Evolutionary conservation across 2,329 filamentous ascomycete genomes (phyloP).

Genomic region (Cercospora sp.): DNA sequence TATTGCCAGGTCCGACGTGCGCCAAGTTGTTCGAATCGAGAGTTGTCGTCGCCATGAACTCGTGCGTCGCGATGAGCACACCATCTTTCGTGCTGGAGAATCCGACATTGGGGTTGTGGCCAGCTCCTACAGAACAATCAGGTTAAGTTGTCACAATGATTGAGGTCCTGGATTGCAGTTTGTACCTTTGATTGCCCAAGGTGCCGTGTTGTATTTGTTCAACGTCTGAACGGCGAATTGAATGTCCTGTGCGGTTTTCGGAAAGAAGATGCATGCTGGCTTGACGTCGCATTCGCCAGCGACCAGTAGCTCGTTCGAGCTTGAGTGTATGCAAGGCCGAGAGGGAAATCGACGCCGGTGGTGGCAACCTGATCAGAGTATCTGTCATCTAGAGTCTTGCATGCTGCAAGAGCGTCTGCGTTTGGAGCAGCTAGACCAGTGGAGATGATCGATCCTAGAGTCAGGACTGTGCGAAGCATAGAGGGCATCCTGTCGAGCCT

Average conservation of each 20-base stretch:
- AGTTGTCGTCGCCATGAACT: constrained; percentile 43
- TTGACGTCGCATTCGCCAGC: constrained; percentile 24
- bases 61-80: constrained; percentile 48
- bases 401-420: constrained; percentile 16
- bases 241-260: constrained; percentile 54
- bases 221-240: constrained; percentile 55
- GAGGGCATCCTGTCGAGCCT: not conserved
- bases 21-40: constrained; percentile 36
- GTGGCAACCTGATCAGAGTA: constrained; percentile 24
- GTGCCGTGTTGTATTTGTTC: constrained; percentile 48
- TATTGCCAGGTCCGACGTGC: constrained; percentile 30
- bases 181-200: constrained; percentile 55
- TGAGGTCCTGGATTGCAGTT: not conserved
- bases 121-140: constrained; percentile 40
- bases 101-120: constrained; percentile 51
- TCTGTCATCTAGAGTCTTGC: constrained; percentile 16
- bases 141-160: not conserved
- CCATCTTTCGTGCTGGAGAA: constrained; percentile 51
- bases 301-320: constrained; percentile 26
- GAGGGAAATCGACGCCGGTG: constrained; percentile 14
- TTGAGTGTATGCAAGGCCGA: constrained; percentile 23
- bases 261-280: constrained; percentile 42
- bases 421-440: constrained; percentile 13
- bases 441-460: constrained; percentile 6
- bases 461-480: not conserved